These are phyloP conservation scores for Ricinus communis DNA, from an alignment of 345 rosid species.

Conservation along the genomic window DNA sequence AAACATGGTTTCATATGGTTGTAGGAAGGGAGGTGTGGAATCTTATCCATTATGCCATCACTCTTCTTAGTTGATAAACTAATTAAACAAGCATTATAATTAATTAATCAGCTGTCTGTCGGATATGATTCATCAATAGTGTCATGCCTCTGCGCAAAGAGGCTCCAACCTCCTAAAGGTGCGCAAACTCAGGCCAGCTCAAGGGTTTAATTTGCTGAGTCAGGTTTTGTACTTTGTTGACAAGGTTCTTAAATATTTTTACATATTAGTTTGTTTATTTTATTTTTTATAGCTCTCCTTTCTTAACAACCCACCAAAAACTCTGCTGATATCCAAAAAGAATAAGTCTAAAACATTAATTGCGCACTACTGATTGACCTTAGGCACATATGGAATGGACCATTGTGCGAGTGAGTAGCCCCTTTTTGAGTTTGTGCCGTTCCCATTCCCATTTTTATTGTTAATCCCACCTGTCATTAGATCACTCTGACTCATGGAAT, in stretches of 20 bases:
- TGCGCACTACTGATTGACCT: no score
- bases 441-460: no score
- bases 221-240: neutral
- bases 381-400: no score
- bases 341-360: no score
- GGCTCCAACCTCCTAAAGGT: neutral
- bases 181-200: neutral
- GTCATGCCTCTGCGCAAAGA: neutral
- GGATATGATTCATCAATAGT: neutral
- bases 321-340: no score
- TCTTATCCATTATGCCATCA: conserved; percentile 2
- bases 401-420: no score
- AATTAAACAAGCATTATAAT: neutral
- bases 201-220: neutral
- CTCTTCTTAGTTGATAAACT: neutral
- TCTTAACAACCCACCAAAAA: no score
- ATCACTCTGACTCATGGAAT: no score
- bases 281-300: no score
- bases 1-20: no score
- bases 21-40: neutral
- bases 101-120: neutral
- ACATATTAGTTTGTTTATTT: neutral
- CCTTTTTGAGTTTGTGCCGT: no score
- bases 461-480: no score
- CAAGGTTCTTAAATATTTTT: neutral